A percentile compares a stretch with the other conserved stretches of the same genome.
Evolutionary conservation across 352 stramenopile genomes (phyloP).

Genomic region (Phytophthora citricola): DNA sequence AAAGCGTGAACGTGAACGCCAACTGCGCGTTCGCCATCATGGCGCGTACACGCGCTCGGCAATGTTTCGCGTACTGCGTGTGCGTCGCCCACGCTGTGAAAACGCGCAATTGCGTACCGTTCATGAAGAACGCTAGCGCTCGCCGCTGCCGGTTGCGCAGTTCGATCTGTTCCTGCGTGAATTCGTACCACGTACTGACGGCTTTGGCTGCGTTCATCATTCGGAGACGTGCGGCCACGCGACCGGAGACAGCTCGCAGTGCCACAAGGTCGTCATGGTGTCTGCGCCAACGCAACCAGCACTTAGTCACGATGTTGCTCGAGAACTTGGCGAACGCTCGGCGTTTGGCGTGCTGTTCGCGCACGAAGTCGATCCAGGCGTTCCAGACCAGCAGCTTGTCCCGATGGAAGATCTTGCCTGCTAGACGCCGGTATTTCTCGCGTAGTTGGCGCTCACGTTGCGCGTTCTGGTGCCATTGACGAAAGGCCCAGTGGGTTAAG

Average conservation of each 20-base stretch:
- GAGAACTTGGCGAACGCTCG: conserved; percentile 69
- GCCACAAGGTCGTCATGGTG: conserved; percentile 46
- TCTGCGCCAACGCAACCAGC: conserved; percentile 65
- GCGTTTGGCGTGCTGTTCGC: conserved; percentile 57
- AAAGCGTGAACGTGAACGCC: conserved; percentile 56
- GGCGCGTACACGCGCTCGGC: conserved; percentile 49
- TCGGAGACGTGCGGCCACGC: conserved; percentile 51
- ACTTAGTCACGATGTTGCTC: conserved; percentile 65
- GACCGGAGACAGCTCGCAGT: conserved; percentile 49
- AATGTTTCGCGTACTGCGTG: conserved; percentile 45
- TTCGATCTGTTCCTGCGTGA: conserved; percentile 60
- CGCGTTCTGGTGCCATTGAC: conserved; percentile 63
- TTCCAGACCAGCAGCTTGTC: conserved; percentile 63
- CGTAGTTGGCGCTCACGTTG: conserved; percentile 43
- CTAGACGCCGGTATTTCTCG: conserved; percentile 56
- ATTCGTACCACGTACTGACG: conserved; percentile 74
- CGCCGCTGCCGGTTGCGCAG: conserved; percentile 54
- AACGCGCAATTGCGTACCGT: conserved; percentile 57
- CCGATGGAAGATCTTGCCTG: conserved; percentile 61
- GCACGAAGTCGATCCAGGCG: conserved; percentile 66
- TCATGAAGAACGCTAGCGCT: conserved; percentile 72
- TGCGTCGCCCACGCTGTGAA: conserved; percentile 64
- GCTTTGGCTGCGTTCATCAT: conserved; percentile 49
- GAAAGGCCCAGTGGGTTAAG: conserved; percentile 70
- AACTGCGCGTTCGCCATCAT: conserved; percentile 63